Base-by-base conservation (phyloP, 2,329 filamentous ascomycete species). In the Diaporthe velutina region DNA sequence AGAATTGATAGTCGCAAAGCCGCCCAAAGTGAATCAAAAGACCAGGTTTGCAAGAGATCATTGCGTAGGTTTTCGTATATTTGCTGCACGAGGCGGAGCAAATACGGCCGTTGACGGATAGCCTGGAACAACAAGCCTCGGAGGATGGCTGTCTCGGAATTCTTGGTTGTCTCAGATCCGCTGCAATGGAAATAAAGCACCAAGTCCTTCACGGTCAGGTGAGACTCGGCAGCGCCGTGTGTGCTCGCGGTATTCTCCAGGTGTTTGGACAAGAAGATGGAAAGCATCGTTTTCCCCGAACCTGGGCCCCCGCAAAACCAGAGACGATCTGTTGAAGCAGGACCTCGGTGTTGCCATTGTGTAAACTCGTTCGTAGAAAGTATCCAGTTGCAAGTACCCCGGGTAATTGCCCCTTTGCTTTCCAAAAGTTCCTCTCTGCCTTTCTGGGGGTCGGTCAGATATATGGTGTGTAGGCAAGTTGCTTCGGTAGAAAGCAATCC, bases 241-340 rank as follows among this genome's bases (percentile, higher is more conserved):
- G 15, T 19, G 9, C 12, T 22, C 15, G 15, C 0, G 58, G 15
- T 5, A 22, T 17, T 1, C n/a, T 30, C 58, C 8, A 61, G 38
- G 25, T 61, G n/a, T 5, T 45, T 30, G 7, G 58, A 42, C 38
- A 61, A 10, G 12, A 45, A 61, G 38, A 45, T 22, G 3, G 58
- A 61, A 28, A 61, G n/a, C 38, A 45, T 22, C 15, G 58, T 61
- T 30, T 61, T 61, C 7, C 58, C 58, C 10, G 25, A 61, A 9
- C 58, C 58, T 30, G 58, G 38, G 40, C 58, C 58, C 15, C 58
- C 58, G 17, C 15, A 61, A 19, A 61, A 30, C 58, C 58, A 61
- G 7, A 61, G 58, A 19, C 5, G 7, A 6, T 45, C 15, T 42
- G 3, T 6, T 13, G 58, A 28, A 19, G 4, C n/a, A 22, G 3